Base-by-base conservation (phyloP, 73 alveolate genomes). In the Tetrahymena borealis region DNA sequence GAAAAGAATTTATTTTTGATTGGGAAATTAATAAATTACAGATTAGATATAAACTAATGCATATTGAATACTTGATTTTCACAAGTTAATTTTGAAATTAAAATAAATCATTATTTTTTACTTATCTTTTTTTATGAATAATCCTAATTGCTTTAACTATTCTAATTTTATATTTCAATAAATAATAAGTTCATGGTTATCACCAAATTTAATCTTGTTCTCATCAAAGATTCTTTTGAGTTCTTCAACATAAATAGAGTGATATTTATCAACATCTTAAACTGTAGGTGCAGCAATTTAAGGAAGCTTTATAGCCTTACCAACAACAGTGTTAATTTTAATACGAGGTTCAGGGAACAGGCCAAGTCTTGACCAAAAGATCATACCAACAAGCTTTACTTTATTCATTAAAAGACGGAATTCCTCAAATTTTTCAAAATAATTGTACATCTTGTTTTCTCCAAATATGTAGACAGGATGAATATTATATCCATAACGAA, bases 391-490 rank as follows among this genome's bases (percentile, higher is more conserved):
- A 28, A 93, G 35, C 40, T 93, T 93, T 18, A 93, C 78, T 42
- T 93, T 93, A 33, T 93, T 93, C 42, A 93, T 40, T 78, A 91
- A 90, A 7, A 93, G 43, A 79, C 95, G 78, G 39, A 93, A 39
- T 11, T 85, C 42, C 40, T 38, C 41, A 39, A 93, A 85, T 9
- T 90, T 90, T 79, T 93, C 91, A 36, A 60, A 93, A 28, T 91
- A 79, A 12, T 85, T 38, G 39, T 79, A 93, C 90, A 93, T 38
- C 24, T 78, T 39, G 32, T 93, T 93, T 85, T 93, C 95, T 28
- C 95, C 95, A 85, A 93, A 93, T 7, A 79, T 93, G 32, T 36
- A 93, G 4, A 93, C 95, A 15, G 95, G 95, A 85, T 93, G 91
- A 0, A 93, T 24, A 28, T 91, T 93, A 7, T 85, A 78, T 12